Evolutionary conservation across 805 yeast genomes (phyloP).

Genomic region (Kockiozyma suomiensis): DNA sequence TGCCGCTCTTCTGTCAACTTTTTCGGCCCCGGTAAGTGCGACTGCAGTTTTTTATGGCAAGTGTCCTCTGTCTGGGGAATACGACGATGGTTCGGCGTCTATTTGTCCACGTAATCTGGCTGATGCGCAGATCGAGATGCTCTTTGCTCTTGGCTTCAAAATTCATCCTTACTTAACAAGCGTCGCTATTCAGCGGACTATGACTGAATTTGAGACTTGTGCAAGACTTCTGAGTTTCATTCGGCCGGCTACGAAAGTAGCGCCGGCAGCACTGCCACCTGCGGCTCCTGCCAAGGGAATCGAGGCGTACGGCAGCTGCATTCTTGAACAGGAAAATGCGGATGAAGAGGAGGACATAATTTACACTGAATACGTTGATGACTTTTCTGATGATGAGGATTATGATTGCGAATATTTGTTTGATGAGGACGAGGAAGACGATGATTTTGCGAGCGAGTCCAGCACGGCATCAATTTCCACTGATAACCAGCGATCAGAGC

Average conservation of each 20-base stretch:
- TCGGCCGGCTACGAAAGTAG: not conserved
- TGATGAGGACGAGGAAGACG: not conserved
- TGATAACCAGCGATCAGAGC: not conserved
- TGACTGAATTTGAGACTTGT: constrained; percentile 7
- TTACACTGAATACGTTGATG: not conserved
- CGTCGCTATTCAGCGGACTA: not conserved
- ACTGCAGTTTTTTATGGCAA: no score
- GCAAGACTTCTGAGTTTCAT: constrained; percentile 1
- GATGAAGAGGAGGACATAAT: not conserved
- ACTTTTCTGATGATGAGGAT: constrained; percentile 7
- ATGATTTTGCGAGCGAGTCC: not conserved
- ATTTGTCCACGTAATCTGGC: not conserved
- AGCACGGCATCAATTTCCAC: not conserved
- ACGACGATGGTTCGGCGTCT: not conserved
- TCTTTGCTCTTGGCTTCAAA: constrained; percentile 9
- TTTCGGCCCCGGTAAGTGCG: not conserved
- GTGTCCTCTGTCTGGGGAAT: not conserved
- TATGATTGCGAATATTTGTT: not conserved
- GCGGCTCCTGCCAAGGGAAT: not conserved
- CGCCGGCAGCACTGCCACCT: not conserved
- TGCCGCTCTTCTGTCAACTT: not conserved
- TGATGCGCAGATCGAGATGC: constrained; percentile 7
- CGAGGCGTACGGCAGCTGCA: not conserved
- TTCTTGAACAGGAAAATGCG: not conserved
- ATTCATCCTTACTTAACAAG: not conserved